Conservation (phyloP, 257 asterid species). For the Nicotiana benthamiana region DNA sequence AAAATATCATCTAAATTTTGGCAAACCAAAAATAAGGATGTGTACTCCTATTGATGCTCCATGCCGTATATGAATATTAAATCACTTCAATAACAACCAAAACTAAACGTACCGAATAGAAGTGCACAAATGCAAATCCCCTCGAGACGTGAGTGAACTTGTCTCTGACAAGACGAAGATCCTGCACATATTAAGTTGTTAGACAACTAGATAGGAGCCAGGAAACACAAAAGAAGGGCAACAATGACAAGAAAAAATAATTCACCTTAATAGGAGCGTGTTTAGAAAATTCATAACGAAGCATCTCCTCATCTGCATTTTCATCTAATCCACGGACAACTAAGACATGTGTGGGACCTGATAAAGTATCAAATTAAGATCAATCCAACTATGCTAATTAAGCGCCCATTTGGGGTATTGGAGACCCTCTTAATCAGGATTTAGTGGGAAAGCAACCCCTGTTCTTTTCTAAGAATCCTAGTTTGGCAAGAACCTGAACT, state of each 20-base stretch:
- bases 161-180: slow-evolving; percentile 92
- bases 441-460: neutral
- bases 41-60: neutral
- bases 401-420: neutral
- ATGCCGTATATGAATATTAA: neutral
- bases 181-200: slow-evolving; percentile 44
- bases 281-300: slow-evolving; percentile 92
- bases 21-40: neutral
- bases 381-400: neutral
- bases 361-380: slow-evolving; percentile 10
- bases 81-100: neutral
- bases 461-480: neutral
- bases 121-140: slow-evolving; percentile 96
- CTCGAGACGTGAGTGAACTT: slow-evolving; percentile 96
- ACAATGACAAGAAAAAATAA: neutral
- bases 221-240: neutral
- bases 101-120: slow-evolving; percentile 57
- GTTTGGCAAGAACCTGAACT: neutral
- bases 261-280: slow-evolving; percentile 93
- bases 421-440: neutral
- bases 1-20: neutral
- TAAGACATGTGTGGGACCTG: slow-evolving; percentile 97
- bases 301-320: slow-evolving; percentile 98
- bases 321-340: slow-evolving; percentile 99
- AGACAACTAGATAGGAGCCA: slow-evolving; percentile 11